Evolutionary conservation across 2,329 filamentous ascomycete species (phyloP).

Genomic region (Aspergillus hiratsukae): DNA sequence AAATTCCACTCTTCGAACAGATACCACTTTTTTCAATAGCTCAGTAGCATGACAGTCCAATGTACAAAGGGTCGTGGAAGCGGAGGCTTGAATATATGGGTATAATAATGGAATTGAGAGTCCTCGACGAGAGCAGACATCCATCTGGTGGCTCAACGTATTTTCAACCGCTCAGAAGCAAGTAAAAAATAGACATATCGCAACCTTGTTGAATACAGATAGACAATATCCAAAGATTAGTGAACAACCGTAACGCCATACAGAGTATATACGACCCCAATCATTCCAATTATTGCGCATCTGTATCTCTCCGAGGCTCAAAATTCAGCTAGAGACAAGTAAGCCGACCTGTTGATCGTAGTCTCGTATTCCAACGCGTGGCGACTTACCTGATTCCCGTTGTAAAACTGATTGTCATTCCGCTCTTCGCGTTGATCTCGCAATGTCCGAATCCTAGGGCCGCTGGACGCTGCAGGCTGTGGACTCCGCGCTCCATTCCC

Average conservation of each 20-base stretch:
- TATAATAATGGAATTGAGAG: neutral
- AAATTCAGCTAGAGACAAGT: conserved; percentile 17
- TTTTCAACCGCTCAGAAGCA: neutral
- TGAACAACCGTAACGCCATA: neutral
- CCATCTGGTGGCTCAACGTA: neutral
- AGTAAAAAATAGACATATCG: neutral
- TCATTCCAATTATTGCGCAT: conserved; percentile 3
- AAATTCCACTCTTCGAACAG: conserved; percentile 15
- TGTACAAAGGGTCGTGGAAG: neutral
- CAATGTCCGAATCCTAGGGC: conserved; percentile 49
- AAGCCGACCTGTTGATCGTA: neutral
- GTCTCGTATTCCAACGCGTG: neutral
- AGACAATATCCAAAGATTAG: neutral
- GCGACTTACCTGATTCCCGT: conserved; percentile 71
- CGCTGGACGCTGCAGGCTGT: conserved; percentile 12
- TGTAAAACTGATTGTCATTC: conserved; percentile 71
- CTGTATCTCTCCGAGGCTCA: conserved; percentile 14
- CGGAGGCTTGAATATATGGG: neutral
- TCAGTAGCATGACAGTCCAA: neutral
- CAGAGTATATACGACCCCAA: neutral
- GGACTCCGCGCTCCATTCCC: conserved; percentile 8
- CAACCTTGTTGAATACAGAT: neutral
- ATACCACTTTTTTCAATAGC: neutral
- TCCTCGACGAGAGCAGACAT: neutral
- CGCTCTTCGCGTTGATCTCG: conserved; percentile 52